phyloP scores from a whole-genome alignment of 225 moss, liverwort and hornwort species.

The Takakia lepidozioides region DNA sequence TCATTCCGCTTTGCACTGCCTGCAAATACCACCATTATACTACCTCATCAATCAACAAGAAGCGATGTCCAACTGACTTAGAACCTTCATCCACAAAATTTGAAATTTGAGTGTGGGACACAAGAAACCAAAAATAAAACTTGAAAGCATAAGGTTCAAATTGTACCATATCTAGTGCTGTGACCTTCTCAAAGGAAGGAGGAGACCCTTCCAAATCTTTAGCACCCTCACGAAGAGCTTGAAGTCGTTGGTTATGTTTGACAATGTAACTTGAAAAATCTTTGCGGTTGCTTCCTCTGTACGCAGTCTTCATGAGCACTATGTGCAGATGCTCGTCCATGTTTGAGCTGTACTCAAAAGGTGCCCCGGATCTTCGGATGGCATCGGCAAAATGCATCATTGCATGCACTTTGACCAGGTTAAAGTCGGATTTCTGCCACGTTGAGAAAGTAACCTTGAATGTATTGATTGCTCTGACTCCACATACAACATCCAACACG shows the following conservation, averaged over 20 bases:
- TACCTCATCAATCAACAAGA: too few relatives aligned
- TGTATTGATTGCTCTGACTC: too few relatives aligned
- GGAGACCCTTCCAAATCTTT: background rate
- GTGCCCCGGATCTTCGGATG: background rate
- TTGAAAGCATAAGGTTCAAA: too few relatives aligned
- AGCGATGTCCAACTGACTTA: too few relatives aligned
- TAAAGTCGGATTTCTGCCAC: background rate
- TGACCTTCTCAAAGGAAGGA: background rate
- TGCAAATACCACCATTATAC: background rate
- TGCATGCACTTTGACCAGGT: constrained; percentile 3
- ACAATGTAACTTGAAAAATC: background rate
- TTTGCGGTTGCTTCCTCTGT: background rate
- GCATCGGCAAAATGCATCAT: background rate
- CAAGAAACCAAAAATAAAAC: too few relatives aligned
- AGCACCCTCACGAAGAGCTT: background rate
- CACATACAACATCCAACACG: too few relatives aligned
- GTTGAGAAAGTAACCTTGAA: too few relatives aligned
- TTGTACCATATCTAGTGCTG: background rate
- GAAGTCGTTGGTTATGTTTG: background rate
- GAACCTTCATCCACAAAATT: too few relatives aligned
- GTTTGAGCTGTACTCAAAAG: background rate
- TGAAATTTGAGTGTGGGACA: too few relatives aligned
- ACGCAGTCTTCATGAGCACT: background rate
- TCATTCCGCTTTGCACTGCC: background rate
- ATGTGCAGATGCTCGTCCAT: constrained; percentile 4